Conservation (phyloP, 768 basidiomycete genomes). For the Lactarius pseudohatsudake region DNA sequence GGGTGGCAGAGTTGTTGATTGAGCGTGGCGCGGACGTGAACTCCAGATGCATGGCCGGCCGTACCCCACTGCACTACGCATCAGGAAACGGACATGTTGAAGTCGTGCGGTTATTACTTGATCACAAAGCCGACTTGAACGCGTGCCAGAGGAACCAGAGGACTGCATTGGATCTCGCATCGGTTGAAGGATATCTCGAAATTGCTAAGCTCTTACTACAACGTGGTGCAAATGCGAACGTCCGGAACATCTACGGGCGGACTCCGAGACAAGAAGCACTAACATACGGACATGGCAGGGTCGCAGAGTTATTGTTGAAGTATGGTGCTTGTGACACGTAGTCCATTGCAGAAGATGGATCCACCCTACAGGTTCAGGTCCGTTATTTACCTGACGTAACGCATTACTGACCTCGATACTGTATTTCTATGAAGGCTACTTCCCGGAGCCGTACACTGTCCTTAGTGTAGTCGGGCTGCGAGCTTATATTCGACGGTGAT, state of each 20-base stretch:
- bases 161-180: slow-evolving; percentile 7
- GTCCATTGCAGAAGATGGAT: too few species aligned
- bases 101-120: background rate
- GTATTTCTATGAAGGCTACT: too few species aligned
- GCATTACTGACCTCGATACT: too few species aligned
- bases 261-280: background rate
- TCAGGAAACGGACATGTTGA: background rate
- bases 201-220: background rate
- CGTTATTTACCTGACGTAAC: too few species aligned
- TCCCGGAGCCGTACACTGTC: too few species aligned
- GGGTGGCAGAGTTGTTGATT: background rate
- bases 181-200: background rate
- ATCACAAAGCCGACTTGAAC: background rate
- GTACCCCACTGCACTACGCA: background rate
- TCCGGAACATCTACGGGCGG: background rate
- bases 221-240: background rate
- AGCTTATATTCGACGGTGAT: too few species aligned
- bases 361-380: too few species aligned
- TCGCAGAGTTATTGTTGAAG: background rate
- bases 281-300: background rate
- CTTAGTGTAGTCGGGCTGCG: too few species aligned
- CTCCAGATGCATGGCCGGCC: background rate
- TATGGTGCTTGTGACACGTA: too few species aligned
- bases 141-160: background rate
- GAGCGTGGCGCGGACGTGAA: background rate